phyloP scores from a whole-genome alignment of 2,329 filamentous ascomycete genomes.

The Bipolaris gigantea region DNA sequence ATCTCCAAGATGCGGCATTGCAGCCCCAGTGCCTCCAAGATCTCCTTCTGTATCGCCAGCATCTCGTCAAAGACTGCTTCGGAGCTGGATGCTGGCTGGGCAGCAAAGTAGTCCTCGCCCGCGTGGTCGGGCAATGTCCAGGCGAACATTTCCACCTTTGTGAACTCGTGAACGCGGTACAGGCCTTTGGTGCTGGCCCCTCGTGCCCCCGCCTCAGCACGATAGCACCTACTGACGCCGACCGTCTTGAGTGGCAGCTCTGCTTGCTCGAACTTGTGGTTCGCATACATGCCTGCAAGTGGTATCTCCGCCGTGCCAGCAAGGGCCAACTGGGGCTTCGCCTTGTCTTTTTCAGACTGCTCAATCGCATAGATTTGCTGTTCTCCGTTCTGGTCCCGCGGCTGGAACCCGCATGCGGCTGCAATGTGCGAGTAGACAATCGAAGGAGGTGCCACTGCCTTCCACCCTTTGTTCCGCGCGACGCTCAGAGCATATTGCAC shows the following conservation, averaged over 20 bases:
- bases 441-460: conserved; percentile 78
- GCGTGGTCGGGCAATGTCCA: conserved; percentile 69
- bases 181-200: conserved; percentile 91
- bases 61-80: conserved; percentile 78
- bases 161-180: conserved; percentile 97
- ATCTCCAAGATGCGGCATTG: conserved; percentile 91
- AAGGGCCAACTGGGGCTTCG: conserved; percentile 70
- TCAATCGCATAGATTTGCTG: conserved; percentile 86
- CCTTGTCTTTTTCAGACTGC: conserved; percentile 63
- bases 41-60: conserved; percentile 81
- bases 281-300: conserved; percentile 85
- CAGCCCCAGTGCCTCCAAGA: conserved; percentile 74
- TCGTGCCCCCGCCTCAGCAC: conserved; percentile 88
- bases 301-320: conserved; percentile 94
- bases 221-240: conserved; percentile 88
- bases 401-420: conserved; percentile 89
- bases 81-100: conserved; percentile 45
- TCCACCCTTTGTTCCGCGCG: conserved; percentile 75
- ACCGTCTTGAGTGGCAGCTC: conserved; percentile 78
- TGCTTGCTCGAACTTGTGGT: conserved; percentile 64
- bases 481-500: conserved; percentile 80
- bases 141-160: conserved; percentile 96
- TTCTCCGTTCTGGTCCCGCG: conserved; percentile 85
- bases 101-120: conserved; percentile 38
- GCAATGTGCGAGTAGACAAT: conserved; percentile 92